Evolutionary conservation across 768 basidiomycete species (phyloP).

Genomic region (Xanthoconium stramineum): DNA sequence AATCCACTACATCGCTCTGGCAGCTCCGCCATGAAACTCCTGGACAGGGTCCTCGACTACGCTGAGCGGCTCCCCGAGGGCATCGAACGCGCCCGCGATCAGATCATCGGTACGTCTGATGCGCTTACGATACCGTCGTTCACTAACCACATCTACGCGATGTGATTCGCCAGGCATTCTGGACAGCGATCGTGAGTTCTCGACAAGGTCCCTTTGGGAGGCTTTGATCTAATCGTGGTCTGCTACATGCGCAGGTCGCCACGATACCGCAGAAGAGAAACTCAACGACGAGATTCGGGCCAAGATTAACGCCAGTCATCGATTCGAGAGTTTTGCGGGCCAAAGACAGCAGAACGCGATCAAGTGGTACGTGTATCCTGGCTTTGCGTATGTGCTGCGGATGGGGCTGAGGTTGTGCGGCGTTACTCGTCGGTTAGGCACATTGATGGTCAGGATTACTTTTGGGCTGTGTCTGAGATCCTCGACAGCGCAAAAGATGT

Average conservation of each 20-base stretch:
- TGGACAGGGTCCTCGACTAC: constrained; percentile 35
- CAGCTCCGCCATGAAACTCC: constrained; percentile 36
- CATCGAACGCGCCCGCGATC: constrained; percentile 34
- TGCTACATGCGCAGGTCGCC: constrained; percentile 43
- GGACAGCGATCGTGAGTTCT: constrained; percentile 32
- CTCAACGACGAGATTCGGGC: constrained; percentile 66
- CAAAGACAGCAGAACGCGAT: constrained; percentile 67
- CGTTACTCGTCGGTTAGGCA: constrained; percentile 46
- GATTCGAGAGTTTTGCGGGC: constrained; percentile 82
- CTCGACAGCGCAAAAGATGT: constrained; percentile 76
- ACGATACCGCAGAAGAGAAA: constrained; percentile 74
- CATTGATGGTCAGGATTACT: constrained; percentile 94
- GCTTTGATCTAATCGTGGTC: constrained; percentile 1
- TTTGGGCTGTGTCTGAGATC: constrained; percentile 91
- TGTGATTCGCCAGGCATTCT: constrained; percentile 27
- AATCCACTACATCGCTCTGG: background rate
- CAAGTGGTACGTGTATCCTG: constrained; percentile 61
- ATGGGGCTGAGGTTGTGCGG: background rate
- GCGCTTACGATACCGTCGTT: background rate
- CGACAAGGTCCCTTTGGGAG: background rate
- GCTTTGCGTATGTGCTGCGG: background rate
- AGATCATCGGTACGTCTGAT: constrained; percentile 33
- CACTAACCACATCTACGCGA: background rate
- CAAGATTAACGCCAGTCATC: constrained; percentile 73
- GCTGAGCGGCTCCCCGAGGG: constrained; percentile 39